A percentile compares a stretch with the other conserved stretches of the same genome.
Conservation (phyloP, 2,329 filamentous ascomycete species). For the Biscogniauxia marginata region DNA sequence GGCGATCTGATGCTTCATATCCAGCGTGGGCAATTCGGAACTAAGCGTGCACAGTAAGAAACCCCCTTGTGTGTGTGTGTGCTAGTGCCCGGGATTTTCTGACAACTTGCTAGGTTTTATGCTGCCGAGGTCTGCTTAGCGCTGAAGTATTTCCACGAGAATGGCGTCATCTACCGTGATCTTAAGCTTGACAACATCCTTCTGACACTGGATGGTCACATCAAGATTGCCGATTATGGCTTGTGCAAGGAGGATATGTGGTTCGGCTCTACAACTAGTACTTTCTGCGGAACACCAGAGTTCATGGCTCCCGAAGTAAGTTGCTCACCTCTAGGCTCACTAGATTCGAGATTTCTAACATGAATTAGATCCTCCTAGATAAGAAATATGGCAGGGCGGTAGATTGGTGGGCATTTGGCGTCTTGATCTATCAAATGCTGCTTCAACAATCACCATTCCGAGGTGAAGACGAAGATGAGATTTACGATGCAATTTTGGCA, state of each 20-base stretch:
- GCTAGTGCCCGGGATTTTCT: conserved; percentile 3
- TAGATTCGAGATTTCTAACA: conserved; percentile 29
- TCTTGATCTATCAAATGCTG: conserved; percentile 99
- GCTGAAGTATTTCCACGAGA: conserved; percentile 98
- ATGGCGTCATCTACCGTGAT: conserved; percentile 98
- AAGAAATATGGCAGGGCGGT: conserved; percentile 98
- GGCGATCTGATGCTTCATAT: conserved; percentile 99
- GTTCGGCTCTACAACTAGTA: conserved; percentile 95
- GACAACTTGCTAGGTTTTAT: conserved; percentile 67
- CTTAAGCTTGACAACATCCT: conserved; percentile 92
- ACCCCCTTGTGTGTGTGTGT: background rate
- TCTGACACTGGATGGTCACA: conserved; percentile 90
- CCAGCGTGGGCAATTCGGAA: conserved; percentile 91
- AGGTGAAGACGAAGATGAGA: conserved; percentile 98
- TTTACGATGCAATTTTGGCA: conserved; percentile 96
- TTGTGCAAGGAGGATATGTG: conserved; percentile 99
- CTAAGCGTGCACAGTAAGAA: conserved; percentile 89
- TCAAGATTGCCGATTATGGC: conserved; percentile 98
- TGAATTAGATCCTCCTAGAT: conserved; percentile 78
- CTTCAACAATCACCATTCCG: conserved; percentile 98
- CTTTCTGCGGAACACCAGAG: conserved; percentile 98
- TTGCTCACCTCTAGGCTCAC: conserved; percentile 1
- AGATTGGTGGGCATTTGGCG: conserved; percentile 99
- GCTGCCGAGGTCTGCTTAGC: conserved; percentile 96
- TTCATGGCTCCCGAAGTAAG: conserved; percentile 97